Base-by-base conservation (phyloP, 2,329 filamentous ascomycete genomes). In the Aspergillus pseudotamarii region DNA sequence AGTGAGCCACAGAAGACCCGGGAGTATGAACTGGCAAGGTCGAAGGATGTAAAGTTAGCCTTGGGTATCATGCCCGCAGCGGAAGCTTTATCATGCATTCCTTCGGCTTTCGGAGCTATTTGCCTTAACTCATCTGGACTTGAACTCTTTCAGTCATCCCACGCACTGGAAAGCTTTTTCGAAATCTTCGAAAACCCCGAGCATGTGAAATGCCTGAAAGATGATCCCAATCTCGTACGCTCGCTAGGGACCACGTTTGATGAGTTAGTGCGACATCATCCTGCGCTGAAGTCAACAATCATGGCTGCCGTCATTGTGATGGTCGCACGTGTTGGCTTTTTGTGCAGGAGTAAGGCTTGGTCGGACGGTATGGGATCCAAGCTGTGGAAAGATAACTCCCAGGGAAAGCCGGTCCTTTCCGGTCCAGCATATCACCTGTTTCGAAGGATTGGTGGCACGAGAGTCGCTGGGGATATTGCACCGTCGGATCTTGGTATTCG, bases 181-280 rank as follows among this genome's bases (percentile, higher is more conserved):
- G 92, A 97, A 75, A 93, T 98, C n/a, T 99, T 99, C 68, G 92
- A 97, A 77, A 98, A 93, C 68, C 89, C 93, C 2, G 86, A 88
- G 19, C 96, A 99, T 78, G 88, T 99, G 62, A 92, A 91, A 70
- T 91, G 90, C 66, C 89, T 99, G 84, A 88, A 92, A 66, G 82
- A 84, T 43, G 94, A 97, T 68, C 82, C 85, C 6, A 88, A 90
- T 41, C 83, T 96, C 62, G 86, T 94, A 11, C 86, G 86, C 34
- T 87, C 88, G 45, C 85, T 99, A 57, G 95, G 95, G 12, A 87
- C 86, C 30, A 91, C 89, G 46, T 97, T 99, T 72, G 95, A 99
- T 76, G 95, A 99, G 78, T 85, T 99, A 63, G 91, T 94, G 58
- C 89, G 95, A 46, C 95, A 99, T 74, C 95, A 99, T 72, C 95